These are phyloP conservation scores for Fusarium tuaranense DNA, from an alignment of 2,329 filamentous ascomycete species.

Conservation along the genomic window DNA sequence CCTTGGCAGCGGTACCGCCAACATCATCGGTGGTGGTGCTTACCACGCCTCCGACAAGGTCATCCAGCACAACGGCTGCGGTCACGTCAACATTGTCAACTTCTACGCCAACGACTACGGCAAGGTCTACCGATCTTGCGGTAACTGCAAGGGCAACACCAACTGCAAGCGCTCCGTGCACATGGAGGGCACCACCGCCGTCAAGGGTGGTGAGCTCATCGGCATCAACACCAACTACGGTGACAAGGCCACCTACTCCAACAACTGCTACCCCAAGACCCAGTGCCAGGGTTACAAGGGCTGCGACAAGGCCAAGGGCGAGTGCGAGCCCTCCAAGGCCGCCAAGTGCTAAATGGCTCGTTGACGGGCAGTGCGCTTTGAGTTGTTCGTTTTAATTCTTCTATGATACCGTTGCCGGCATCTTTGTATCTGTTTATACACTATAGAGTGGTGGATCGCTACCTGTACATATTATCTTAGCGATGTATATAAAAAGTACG, in stretches of 20 bases:
- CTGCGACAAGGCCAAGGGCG: constrained; percentile 45
- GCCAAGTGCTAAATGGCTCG: constrained; percentile 42
- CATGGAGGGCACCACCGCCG: constrained; percentile 56
- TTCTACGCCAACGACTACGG: constrained; percentile 58
- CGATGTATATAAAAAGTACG: not conserved
- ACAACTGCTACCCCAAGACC: constrained; percentile 45
- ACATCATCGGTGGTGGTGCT: constrained; percentile 59
- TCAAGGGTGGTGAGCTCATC: constrained; percentile 56
- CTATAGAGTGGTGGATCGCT: not conserved
- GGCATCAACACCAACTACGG: constrained; percentile 56
- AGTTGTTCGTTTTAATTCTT: not conserved
- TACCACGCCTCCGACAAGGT: constrained; percentile 59
- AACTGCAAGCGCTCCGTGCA: constrained; percentile 56
- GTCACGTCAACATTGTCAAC: constrained; percentile 55
- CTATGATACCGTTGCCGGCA: not conserved
- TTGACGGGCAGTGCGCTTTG: not conserved
- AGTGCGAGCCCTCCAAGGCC: constrained; percentile 44
- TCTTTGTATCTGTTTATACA: not conserved
- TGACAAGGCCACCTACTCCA: constrained; percentile 47
- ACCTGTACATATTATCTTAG: not conserved
- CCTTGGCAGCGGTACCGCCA: constrained; percentile 46
- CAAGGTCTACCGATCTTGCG: constrained; percentile 51
- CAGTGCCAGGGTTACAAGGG: constrained; percentile 48
- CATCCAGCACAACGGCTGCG: constrained; percentile 61
- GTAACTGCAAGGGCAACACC: constrained; percentile 44